phyloP scores from a whole-genome alignment of 805 yeast species.

The Wickerhamiella dianesei region DNA sequence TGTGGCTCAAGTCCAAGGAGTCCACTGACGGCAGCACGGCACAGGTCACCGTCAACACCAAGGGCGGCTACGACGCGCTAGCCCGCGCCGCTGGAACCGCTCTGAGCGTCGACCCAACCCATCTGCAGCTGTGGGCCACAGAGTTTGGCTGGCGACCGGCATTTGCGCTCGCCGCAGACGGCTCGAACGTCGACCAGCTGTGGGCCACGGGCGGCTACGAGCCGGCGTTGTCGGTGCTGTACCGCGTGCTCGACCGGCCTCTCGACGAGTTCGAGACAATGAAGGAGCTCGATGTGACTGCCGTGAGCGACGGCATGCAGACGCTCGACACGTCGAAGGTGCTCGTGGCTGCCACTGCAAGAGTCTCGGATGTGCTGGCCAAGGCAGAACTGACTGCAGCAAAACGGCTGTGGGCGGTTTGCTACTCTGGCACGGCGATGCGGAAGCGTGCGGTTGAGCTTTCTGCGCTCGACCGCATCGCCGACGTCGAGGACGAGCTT shows the following conservation, averaged over 20 bases:
- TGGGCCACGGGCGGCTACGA: constrained; percentile 5
- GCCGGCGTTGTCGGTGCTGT: constrained; percentile 34
- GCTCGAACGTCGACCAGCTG: constrained; percentile 11
- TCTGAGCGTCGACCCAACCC: constrained; percentile 45
- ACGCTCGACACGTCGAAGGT: constrained; percentile 37
- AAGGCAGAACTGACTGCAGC: neutral
- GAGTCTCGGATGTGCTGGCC: constrained; percentile 30
- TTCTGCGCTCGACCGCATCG: neutral
- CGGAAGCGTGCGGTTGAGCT: constrained; percentile 1
- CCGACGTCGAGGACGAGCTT: constrained; percentile 1
- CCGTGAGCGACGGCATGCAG: constrained; percentile 53
- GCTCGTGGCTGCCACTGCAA: constrained; percentile 49
- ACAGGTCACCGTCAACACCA: constrained; percentile 55
- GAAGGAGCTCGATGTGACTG: constrained; percentile 48
- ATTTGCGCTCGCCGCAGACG: constrained; percentile 5
- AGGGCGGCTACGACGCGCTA: constrained; percentile 44
- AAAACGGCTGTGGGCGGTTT: neutral
- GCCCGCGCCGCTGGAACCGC: constrained; percentile 46
- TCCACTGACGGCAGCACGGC: constrained; percentile 16
- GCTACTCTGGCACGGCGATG: neutral
- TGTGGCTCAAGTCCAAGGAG: constrained; percentile 8
- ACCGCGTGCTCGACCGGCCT: constrained; percentile 64
- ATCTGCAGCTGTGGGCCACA: constrained; percentile 52
- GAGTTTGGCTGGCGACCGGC: constrained; percentile 1
- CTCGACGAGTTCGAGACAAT: constrained; percentile 65